Base-by-base conservation (phyloP, 257 asterid genomes). In the Petrea volubilis region DNA sequence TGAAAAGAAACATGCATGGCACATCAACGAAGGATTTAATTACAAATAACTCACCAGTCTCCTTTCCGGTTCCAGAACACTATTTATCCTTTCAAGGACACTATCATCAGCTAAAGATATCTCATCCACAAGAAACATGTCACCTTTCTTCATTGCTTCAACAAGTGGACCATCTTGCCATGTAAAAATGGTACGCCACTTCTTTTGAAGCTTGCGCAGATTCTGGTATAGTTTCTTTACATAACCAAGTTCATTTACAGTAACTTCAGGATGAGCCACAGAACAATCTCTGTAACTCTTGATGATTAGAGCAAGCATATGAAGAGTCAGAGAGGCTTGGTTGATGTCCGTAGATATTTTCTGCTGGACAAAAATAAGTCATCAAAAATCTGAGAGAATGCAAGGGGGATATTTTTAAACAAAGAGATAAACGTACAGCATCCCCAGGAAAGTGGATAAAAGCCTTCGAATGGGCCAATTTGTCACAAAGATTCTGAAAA, bases 161-260 rank as follows among this genome's bases (percentile, higher is more conserved):
- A 94, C 85, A 78, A 94, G 99, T 73, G 99, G 95, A 43, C 99
- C 99, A 79, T 94, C 98, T 82, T 94, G 97, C 99, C 99, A 94
- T 72, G 47, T 74, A 82, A 91, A 91, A 62, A 94, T 88, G 47
- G 92, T 83, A 70, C 73, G 87, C 99, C 99, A 94, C 78, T 80
- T 85, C 62, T 86, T 85, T 71, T 81, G 77, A 77, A 94, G 89
- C 81, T 81, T 76, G 60, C 73, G 61, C 66, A 94, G 66, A 52
- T 86, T 82, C 64, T 29, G 58, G 38, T 58, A 49, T 34, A 84
- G 64, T 41, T 76, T 79, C 64, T 78, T 85, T 21, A 90, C 12
- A 61, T 28, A 65, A 44, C 28, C 71, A 31, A 91, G 58, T 52
- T 91, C 97, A 33, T 76, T 70, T 11, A 9, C 46, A 20, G 86